Base-by-base conservation (phyloP, 768 basidiomycete species). In the Pisolithus marmoratus region DNA sequence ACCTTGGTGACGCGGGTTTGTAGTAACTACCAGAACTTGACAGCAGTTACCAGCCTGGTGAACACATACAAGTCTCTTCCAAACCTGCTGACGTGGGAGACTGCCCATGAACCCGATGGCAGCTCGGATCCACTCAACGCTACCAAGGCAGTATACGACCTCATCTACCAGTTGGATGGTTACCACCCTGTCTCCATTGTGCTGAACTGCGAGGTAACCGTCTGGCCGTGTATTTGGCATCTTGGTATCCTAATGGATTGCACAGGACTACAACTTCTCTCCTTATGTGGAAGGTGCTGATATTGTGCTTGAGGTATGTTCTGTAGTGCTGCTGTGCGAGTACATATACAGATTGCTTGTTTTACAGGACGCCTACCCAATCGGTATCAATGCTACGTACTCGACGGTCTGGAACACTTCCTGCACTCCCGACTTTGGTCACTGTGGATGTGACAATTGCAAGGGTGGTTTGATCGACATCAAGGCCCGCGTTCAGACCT, bases 361-460 rank as follows among this genome's bases (percentile, higher is more conserved):
- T 24, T 26, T 56, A 17, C 38, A 54, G 45, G 54, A 67, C 8
- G 60, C 59, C 6, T 68, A 58, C 42, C 67, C 67, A 15, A 57
- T 77, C 20, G 72, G 70, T 2, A 84, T 82, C 56, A 87, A 87
- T 50, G 75, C 80, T 2, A 84, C 82, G 2, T 82, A 69, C 51
- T 86, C 84, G 3, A 67, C 71, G 15, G 70, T 74, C 5, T 87
- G 82, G 81, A 58, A 76, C 5, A 86, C 85, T 0, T 59, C 70
- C 3, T 88, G 85, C 60, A 87, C 80, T 0, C 60, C 59, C 8
- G 77, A 81, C 55, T 88, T 80, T 56, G 89, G 87, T 3, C 81
- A 82, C 60, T 90, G 88, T 60, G 88, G 89, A 53, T 88, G 73
- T 56, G 84, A 84, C 56, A 73, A 79, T 59, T 91, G 90, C 63